Percentiles rank a stretch among this genome's conserved stretches.
phyloP scores from a whole-genome alignment of 176 grass and related monocot species.

The Dendrocalamus sinicus region DNA sequence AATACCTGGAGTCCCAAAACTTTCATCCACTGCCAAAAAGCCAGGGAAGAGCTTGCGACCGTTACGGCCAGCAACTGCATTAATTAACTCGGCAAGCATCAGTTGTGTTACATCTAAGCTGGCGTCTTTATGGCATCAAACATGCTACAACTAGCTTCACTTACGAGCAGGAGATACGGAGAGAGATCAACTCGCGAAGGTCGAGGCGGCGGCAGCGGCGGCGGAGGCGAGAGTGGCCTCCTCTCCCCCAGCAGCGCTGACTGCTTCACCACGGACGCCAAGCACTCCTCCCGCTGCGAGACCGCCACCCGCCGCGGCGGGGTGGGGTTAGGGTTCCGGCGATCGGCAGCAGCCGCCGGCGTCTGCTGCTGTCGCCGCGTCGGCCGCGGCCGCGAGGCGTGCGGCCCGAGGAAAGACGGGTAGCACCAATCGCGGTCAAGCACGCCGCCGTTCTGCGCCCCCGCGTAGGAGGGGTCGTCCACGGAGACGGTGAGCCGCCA shows the following conservation, averaged over 20 bases:
- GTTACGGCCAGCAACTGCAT: constrained; percentile 69
- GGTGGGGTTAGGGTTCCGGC: constrained; percentile 38
- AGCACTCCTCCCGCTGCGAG: constrained; percentile 56
- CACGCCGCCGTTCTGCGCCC: constrained; percentile 60
- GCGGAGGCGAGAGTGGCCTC: constrained; percentile 40
- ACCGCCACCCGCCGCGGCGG: constrained; percentile 23
- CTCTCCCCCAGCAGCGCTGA: constrained; percentile 48
- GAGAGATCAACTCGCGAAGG: constrained; percentile 61
- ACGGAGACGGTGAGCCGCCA: constrained; percentile 67
- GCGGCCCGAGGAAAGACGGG: constrained; percentile 79
- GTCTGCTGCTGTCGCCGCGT: constrained; percentile 45
- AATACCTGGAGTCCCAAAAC: constrained; percentile 67
- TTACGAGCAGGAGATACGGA: constrained; percentile 73
- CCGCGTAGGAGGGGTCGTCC: constrained; percentile 57
- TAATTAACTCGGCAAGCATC: constrained; percentile 6
- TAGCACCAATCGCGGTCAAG: constrained; percentile 87
- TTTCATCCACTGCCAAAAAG: constrained; percentile 76
- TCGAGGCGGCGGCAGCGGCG: constrained; percentile 21
- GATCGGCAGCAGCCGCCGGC: constrained; percentile 13
- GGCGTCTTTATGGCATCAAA: constrained; percentile 37
- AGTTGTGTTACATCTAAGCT: constrained; percentile 18
- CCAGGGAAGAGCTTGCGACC: constrained; percentile 55
- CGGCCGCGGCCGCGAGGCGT: constrained; percentile 54
- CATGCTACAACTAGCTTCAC: constrained; percentile 36
- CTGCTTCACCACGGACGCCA: constrained; percentile 52